These are phyloP conservation scores for Paratinospora sagittata DNA, from an alignment of 164 flowering plant genomes.

Conservation along the genomic window DNA sequence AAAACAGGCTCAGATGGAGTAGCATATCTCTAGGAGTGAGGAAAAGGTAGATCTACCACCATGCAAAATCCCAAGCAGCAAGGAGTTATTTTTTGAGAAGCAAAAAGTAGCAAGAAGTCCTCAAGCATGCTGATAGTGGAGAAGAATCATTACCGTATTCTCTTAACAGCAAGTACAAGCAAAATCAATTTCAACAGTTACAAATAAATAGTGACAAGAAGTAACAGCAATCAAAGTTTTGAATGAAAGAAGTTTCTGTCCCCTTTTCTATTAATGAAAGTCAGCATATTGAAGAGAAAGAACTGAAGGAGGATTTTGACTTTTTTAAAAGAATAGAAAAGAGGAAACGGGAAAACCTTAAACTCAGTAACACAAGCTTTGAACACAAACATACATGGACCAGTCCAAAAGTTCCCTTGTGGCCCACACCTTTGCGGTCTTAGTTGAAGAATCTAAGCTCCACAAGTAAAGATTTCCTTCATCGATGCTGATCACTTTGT, in stretches of 20 bases:
- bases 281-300: not conserved
- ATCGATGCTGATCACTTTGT: slow-evolving; percentile 83
- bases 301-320: not conserved
- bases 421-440: slow-evolving; percentile 68
- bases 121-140: not conserved
- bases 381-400: slow-evolving; percentile 16
- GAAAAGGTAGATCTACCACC: not conserved
- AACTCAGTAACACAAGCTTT: slow-evolving; percentile 10
- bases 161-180: not conserved
- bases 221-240: not conserved
- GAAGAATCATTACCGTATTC: no score
- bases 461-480: slow-evolving; percentile 78
- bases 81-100: not conserved
- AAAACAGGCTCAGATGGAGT: not conserved
- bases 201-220: not conserved
- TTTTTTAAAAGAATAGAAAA: slow-evolving; percentile 7
- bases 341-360: slow-evolving; percentile 13
- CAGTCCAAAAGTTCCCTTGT: slow-evolving; percentile 10
- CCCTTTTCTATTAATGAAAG: not conserved
- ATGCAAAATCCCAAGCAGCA: not conserved
- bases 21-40: not conserved
- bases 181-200: not conserved
- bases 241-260: not conserved
- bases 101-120: not conserved
- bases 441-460: slow-evolving; percentile 81